Evolutionary conservation across 2,329 filamentous ascomycete genomes (phyloP).

Genomic region (Aulographum hederae): DNA sequence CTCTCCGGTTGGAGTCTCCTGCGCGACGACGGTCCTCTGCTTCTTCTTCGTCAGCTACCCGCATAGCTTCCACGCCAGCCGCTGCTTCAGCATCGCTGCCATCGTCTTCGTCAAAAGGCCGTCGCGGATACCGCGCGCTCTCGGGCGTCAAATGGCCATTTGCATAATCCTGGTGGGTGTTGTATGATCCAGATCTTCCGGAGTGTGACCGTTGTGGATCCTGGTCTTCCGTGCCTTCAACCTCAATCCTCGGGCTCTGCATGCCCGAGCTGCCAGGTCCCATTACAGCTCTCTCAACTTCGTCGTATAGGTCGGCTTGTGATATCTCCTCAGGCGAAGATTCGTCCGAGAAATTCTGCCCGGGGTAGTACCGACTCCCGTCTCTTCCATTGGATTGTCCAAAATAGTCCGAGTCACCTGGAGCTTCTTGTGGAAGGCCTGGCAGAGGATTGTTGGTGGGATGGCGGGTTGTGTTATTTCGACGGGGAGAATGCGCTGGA

Average conservation of each 20-base stretch:
- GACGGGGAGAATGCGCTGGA: slow-evolving; percentile 9
- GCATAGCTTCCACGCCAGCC: slow-evolving; percentile 68
- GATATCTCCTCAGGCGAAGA: neutral
- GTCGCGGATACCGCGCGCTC: slow-evolving; percentile 25
- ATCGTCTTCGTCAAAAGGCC: slow-evolving; percentile 31
- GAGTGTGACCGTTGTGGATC: slow-evolving; percentile 8
- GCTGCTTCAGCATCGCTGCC: slow-evolving; percentile 81
- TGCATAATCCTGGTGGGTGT: slow-evolving; percentile 6
- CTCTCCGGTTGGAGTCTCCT: no score
- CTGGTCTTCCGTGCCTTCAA: slow-evolving; percentile 9
- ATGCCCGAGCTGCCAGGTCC: neutral
- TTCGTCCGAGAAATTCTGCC: neutral
- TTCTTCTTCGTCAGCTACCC: slow-evolving; percentile 64
- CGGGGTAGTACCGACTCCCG: no score
- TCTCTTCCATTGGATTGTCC: no score
- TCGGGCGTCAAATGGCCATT: slow-evolving; percentile 6
- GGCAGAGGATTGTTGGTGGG: no score
- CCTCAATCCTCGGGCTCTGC: slow-evolving; percentile 17
- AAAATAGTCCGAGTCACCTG: no score
- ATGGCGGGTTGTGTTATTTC: neutral
- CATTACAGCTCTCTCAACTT: neutral
- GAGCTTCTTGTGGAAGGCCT: no score
- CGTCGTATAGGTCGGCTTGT: neutral
- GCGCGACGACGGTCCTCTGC: no score
- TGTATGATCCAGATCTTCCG: slow-evolving; percentile 10